Base-by-base conservation (phyloP, 129 eudicot species). In the Centaurea solstitialis region DNA sequence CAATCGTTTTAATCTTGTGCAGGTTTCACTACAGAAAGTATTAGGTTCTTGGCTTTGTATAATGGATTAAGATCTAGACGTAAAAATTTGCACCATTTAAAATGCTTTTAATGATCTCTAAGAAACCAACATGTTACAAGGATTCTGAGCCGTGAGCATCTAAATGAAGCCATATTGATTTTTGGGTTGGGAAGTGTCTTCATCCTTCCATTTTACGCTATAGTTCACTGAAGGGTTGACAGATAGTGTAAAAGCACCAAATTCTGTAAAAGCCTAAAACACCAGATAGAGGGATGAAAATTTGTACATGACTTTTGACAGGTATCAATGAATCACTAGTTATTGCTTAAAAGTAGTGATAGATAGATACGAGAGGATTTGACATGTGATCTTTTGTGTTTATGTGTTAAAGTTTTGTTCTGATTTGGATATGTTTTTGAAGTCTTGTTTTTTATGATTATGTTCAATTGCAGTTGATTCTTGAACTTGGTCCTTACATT, bases 401-500 rank as follows among this genome's bases (percentile, higher is more conserved):
- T 8, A 62, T 18, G 28, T 21, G 68, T 4, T 10, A 20, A 22
- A 33, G 21, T 57, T 21, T 76, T 5, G 18, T 30, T 75, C 66
- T 20, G 9, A 35, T 20, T 62, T 76, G 21, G 38, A 33, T 43
- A 28, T 67, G 9, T 50, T 62, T 71, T 53, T 67, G 18, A 12
- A 22, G n/a, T 37, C 23, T 73, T 59, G 72, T 26, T 67, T 70
- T 59, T 37, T n/a, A 69, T 71, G 40, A 33, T 30, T 43, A n/a
- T 73, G 72, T 33, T 68, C 38, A 23, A 77, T 18, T 85, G 85
- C 89, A 93, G 98, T 84, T 96, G 59, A 96, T 96, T 80, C 81
- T 93, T 79, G 97, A 96, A 82, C 84, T 93, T 76, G 97, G 94
- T 26, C 90, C 98, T 65, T 96, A 93, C 84, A 78, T 93, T 75